Conservation (phyloP, 257 asterid genomes). For the Echites panduratus region DNA sequence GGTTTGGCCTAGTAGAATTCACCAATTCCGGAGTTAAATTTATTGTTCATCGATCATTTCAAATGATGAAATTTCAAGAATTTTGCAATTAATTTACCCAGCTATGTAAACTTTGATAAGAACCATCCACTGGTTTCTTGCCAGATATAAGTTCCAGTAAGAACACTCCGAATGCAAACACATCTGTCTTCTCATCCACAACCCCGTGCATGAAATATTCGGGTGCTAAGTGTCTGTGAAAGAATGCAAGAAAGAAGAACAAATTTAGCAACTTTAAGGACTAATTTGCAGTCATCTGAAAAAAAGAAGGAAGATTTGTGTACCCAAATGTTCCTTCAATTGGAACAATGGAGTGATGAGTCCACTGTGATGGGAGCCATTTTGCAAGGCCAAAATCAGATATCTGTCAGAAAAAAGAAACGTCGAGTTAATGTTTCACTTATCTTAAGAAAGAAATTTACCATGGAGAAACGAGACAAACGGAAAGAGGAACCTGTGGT, state of each 20-base stretch:
- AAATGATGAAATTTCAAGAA: background rate
- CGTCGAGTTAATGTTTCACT: background rate
- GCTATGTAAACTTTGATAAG: constrained; percentile 84
- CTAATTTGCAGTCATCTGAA: background rate
- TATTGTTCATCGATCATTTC: background rate
- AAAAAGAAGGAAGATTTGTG: background rate
- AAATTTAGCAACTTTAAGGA: background rate
- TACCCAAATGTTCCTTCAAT: constrained; percentile 99
- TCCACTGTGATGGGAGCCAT: constrained; percentile 99
- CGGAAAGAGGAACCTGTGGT: constrained; percentile 50
- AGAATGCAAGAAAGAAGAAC: background rate
- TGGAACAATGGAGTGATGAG: constrained; percentile 87
- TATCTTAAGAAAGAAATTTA: background rate
- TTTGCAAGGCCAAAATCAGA: constrained; percentile 95
- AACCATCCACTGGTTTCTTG: constrained; percentile 77
- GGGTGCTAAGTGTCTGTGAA: constrained; percentile 78
- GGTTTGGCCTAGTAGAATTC: constrained; percentile 69
- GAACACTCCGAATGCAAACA: constrained; percentile 89
- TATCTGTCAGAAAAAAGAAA: constrained; percentile 40
- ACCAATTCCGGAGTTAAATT: background rate
- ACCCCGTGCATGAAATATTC: constrained; percentile 98
- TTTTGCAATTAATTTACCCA: constrained; percentile 47
- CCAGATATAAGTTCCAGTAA: constrained; percentile 83
- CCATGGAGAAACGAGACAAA: background rate
- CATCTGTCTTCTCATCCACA: constrained; percentile 96